Conservation (phyloP, 495 filamentous ascomycete species). For the Penicillium egyptiacum region DNA sequence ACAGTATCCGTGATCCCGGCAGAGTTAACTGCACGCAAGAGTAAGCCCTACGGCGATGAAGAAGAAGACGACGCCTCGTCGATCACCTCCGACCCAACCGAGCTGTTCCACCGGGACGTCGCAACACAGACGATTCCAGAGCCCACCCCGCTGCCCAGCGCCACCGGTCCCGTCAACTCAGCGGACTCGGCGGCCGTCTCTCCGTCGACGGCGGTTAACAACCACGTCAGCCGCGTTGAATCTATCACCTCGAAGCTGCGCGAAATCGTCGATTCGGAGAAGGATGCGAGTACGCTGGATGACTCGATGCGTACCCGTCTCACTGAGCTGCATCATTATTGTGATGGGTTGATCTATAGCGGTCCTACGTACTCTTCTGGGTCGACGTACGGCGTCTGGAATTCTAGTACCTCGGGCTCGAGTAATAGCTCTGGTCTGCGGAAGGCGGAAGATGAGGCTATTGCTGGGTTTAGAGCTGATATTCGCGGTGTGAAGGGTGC, state of each 20-base stretch:
- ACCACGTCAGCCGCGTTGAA: constrained; percentile 45
- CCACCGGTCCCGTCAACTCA: constrained; percentile 13
- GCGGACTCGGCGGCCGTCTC: constrained; percentile 21
- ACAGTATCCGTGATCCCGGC: constrained; percentile 64
- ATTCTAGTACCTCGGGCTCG: constrained; percentile 29
- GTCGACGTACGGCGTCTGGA: constrained; percentile 37
- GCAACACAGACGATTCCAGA: constrained; percentile 78
- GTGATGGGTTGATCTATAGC: constrained; percentile 54
- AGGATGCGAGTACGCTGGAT: constrained; percentile 44
- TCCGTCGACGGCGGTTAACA: constrained; percentile 31
- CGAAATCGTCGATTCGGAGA: constrained; percentile 51
- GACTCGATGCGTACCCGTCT: constrained; percentile 45
- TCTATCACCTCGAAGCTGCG: constrained; percentile 53
- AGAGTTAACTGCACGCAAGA: constrained; percentile 33
- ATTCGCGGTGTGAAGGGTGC: constrained; percentile 93
- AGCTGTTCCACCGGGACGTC: constrained; percentile 88
- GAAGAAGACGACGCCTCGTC: constrained; percentile 50
- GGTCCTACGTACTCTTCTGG: constrained; percentile 32
- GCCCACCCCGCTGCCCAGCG: constrained; percentile 31
- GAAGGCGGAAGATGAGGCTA: constrained; percentile 69
- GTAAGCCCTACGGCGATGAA: constrained; percentile 21
- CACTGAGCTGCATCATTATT: constrained; percentile 51
- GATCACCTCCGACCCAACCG: constrained; percentile 65
- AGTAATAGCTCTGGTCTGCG: constrained; percentile 32
- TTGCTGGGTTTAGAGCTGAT: constrained; percentile 74